phyloP scores from a whole-genome alignment of 805 yeast species.

The Yarrowia divulgata region DNA sequence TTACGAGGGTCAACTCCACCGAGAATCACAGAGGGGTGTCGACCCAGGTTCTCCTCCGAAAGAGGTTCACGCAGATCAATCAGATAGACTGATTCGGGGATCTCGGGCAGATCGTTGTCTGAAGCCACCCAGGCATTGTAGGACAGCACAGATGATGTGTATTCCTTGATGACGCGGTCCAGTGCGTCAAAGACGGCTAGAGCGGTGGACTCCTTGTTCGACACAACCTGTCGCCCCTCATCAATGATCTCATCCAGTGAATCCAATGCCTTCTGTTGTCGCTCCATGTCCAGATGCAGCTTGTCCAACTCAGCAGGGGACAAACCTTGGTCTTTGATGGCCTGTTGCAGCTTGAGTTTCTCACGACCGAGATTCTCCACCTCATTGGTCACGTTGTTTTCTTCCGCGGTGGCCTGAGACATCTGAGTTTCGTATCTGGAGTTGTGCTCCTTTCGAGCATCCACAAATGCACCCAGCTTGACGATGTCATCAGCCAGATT shows the following conservation, averaged over 20 bases:
- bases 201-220: conserved; percentile 60
- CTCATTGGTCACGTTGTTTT: conserved; percentile 46
- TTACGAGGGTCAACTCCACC: conserved; percentile 53
- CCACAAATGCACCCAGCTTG: conserved; percentile 75
- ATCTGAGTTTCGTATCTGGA: conserved; percentile 68
- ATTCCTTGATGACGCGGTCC: conserved; percentile 61
- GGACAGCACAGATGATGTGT: conserved; percentile 54
- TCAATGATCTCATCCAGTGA: conserved; percentile 55
- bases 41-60: conserved; percentile 57
- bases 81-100: conserved; percentile 49
- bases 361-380: conserved; percentile 53
- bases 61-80: conserved; percentile 54
- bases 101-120: conserved; percentile 28
- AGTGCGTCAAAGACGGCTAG: conserved; percentile 60
- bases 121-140: conserved; percentile 36
- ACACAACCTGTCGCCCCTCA: conserved; percentile 56
- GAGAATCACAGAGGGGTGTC: conserved; percentile 55
- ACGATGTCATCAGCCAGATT: conserved; percentile 74
- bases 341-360: conserved; percentile 54
- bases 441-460: conserved; percentile 69
- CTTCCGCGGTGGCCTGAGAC: conserved; percentile 64
- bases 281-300: conserved; percentile 67
- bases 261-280: conserved; percentile 63
- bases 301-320: conserved; percentile 69
- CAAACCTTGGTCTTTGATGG: conserved; percentile 63